phyloP scores from a whole-genome alignment of 163 green algal species.

The Trebouxia gelatinosa region DNA sequence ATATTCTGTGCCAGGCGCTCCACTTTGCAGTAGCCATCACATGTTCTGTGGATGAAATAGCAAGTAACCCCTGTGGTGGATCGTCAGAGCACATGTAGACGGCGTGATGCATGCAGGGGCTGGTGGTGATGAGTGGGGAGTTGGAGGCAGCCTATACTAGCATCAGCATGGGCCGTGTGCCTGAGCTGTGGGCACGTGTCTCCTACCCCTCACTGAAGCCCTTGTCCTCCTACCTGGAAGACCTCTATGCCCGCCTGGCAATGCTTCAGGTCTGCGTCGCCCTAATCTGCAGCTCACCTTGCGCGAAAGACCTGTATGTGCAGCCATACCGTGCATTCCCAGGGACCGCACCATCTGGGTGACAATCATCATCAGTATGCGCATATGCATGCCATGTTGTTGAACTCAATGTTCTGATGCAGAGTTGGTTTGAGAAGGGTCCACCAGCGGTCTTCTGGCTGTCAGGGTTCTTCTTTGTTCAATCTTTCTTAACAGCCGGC shows the following conservation, averaged over 20 bases:
- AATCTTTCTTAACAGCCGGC: slow-evolving; percentile 75
- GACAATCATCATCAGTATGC: too few relatives aligned
- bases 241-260: slow-evolving; percentile 60
- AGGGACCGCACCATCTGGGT: too few relatives aligned
- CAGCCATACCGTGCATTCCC: too few relatives aligned
- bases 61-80: too few relatives aligned
- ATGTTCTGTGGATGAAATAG: too few relatives aligned
- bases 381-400: too few relatives aligned
- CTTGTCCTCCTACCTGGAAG: slow-evolving; percentile 69
- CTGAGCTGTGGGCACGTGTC: slow-evolving; percentile 65
- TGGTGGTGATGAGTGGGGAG: slow-evolving; percentile 72
- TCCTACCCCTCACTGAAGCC: slow-evolving; percentile 75
- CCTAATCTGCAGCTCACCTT: too few relatives aligned
- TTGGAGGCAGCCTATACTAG: slow-evolving; percentile 65
- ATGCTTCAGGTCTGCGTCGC: slow-evolving; percentile 64
- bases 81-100: too few relatives aligned
- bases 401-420: slow-evolving; percentile 17
- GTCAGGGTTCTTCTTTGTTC: slow-evolving; percentile 80
- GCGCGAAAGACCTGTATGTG: too few relatives aligned
- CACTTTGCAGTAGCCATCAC: too few relatives aligned
- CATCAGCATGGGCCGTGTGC: slow-evolving; percentile 68
- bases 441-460: slow-evolving; percentile 68
- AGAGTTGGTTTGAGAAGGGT: slow-evolving; percentile 56
- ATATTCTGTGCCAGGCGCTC: too few relatives aligned
- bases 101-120: slow-evolving; percentile 39